A percentile compares a stretch with the other conserved stretches of the same genome.
Evolutionary conservation across 1,139 yeast species (phyloP).

Genomic region (Candida anutae): DNA sequence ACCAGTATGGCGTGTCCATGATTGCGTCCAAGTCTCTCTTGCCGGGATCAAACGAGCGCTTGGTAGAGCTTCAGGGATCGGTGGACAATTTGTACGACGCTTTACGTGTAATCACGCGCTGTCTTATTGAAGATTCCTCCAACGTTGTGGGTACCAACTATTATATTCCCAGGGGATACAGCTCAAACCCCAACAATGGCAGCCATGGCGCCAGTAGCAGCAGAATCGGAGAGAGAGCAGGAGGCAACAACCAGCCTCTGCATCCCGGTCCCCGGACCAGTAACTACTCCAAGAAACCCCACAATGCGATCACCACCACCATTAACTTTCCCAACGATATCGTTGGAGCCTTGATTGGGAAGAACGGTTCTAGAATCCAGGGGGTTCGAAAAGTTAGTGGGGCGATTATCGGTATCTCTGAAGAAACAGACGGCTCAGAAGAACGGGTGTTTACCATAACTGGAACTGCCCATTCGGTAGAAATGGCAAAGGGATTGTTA

Average conservation of each 20-base stretch:
- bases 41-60: slow-evolving; percentile 78
- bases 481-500: slow-evolving; percentile 60
- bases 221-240: background rate
- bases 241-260: background rate
- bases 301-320: slow-evolving; percentile 6
- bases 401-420: slow-evolving; percentile 73
- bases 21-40: slow-evolving; percentile 83
- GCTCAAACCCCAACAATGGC: slow-evolving; percentile 1
- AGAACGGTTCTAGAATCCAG: slow-evolving; percentile 78
- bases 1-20: slow-evolving; percentile 63
- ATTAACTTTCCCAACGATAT: slow-evolving; percentile 62
- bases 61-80: slow-evolving; percentile 82
- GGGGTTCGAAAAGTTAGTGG: slow-evolving; percentile 78
- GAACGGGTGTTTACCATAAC: slow-evolving; percentile 68
- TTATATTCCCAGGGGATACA: slow-evolving; percentile 48
- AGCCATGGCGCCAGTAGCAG: slow-evolving; percentile 1
- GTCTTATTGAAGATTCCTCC: slow-evolving; percentile 67
- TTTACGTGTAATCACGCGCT: slow-evolving; percentile 57
- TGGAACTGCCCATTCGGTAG: slow-evolving; percentile 59
- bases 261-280: slow-evolving; percentile 3
- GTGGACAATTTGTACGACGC: slow-evolving; percentile 57
- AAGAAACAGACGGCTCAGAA: slow-evolving; percentile 55
- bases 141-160: slow-evolving; percentile 58
- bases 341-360: slow-evolving; percentile 90
- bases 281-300: slow-evolving; percentile 5